phyloP scores from a whole-genome alignment of 2,329 filamentous ascomycete genomes.

The Plenodomus lindquistii region DNA sequence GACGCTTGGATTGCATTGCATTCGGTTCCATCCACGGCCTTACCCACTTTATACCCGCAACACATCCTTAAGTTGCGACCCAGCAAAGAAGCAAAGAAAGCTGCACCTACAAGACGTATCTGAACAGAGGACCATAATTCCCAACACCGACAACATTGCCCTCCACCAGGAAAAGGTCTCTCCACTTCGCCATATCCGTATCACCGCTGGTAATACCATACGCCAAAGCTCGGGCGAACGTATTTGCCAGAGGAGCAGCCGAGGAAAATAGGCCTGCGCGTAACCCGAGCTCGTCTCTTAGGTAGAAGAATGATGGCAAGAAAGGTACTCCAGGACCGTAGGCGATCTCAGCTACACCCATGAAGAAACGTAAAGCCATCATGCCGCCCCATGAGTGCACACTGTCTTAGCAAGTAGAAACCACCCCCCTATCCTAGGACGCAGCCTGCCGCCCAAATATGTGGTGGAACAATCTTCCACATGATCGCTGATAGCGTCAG shows the following conservation, averaged over 20 bases:
- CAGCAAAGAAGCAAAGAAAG: too few species aligned
- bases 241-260: conserved; percentile 72
- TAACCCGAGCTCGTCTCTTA: conserved; percentile 60
- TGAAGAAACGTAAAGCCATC: conserved; percentile 43
- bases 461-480: conserved; percentile 44
- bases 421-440: conserved; percentile 42
- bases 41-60: not conserved
- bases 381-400: conserved; percentile 35
- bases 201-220: conserved; percentile 62
- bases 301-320: conserved; percentile 62
- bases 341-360: conserved; percentile 49
- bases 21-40: too few species aligned
- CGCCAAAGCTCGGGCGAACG: conserved; percentile 70
- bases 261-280: conserved; percentile 59
- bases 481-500: conserved; percentile 22
- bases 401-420: conserved; percentile 39
- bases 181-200: conserved; percentile 63
- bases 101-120: conserved; percentile 34
- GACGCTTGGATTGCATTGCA: not conserved
- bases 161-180: conserved; percentile 56
- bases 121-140: conserved; percentile 40
- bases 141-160: conserved; percentile 40
- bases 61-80: too few species aligned
- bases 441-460: conserved; percentile 41
- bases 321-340: conserved; percentile 54